Percentiles rank a stretch among this genome's conserved stretches.
phyloP scores from a whole-genome alignment of 306 rosid genomes.

The Lathyrus tuberosus region DNA sequence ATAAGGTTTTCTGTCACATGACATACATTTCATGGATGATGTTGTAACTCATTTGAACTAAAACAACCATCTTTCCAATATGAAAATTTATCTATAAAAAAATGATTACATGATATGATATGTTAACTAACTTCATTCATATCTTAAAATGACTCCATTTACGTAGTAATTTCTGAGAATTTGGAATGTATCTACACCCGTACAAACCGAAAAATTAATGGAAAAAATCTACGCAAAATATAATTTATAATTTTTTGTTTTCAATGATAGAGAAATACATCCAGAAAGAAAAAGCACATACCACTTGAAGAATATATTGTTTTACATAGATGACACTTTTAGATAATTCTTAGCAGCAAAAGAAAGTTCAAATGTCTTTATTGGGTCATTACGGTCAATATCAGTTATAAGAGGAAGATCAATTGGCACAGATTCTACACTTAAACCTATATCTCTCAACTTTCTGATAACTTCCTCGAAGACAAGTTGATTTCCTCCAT shows the following conservation, averaged over 20 bases:
- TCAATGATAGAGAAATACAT: too few relatives aligned
- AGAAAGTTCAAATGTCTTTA: conserved; percentile 48
- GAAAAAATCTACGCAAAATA: too few relatives aligned
- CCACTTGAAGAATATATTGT: conserved; percentile 10
- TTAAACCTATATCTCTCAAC: conserved; percentile 60
- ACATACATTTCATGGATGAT: too few relatives aligned
- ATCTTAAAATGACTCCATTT: not conserved
- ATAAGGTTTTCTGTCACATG: too few relatives aligned
- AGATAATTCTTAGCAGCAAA: too few relatives aligned
- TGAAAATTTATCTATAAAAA: too few relatives aligned
- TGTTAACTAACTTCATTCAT: not conserved
- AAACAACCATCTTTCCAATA: too few relatives aligned
- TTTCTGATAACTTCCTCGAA: conserved; percentile 63
- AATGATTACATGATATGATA: not conserved
- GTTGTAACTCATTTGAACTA: too few relatives aligned
- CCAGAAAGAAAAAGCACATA: not conserved
- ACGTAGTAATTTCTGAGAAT: not conserved
- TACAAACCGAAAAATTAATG: too few relatives aligned
- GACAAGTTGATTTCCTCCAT: conserved; percentile 64
- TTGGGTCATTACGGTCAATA: conserved; percentile 67
- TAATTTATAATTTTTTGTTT: too few relatives aligned
- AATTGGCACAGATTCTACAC: conserved; percentile 50
- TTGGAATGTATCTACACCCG: not conserved
- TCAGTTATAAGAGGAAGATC: conserved; percentile 68
- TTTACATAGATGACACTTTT: not conserved